phyloP scores from a whole-genome alignment of 1,284 basidiomycete species.

The Coriolopsis trogii region DNA sequence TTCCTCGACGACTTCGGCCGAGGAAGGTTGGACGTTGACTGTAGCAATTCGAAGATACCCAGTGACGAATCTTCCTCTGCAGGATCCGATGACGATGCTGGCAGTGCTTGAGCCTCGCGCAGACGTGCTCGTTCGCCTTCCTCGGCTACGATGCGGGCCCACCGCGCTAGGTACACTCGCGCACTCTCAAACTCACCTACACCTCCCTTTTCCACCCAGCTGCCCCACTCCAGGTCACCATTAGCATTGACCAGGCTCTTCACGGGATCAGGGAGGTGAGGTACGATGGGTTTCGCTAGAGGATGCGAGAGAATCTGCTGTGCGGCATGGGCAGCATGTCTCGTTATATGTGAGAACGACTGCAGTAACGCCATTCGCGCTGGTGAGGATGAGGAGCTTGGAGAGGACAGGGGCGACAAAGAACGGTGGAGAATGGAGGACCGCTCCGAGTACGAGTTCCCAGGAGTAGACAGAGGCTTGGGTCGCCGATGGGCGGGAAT shows the following conservation, averaged over 20 bases:
- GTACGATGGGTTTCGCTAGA: constrained; percentile 90
- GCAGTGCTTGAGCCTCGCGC: constrained; percentile 71
- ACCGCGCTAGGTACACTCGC: constrained; percentile 93
- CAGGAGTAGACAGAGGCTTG: constrained; percentile 56
- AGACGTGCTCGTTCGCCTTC: constrained; percentile 88
- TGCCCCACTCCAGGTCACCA: constrained; percentile 84
- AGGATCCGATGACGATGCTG: constrained; percentile 48
- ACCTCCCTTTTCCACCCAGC: constrained; percentile 85
- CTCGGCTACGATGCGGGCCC: constrained; percentile 96
- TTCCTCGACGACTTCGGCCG: constrained; percentile 75
- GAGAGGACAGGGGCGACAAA: constrained; percentile 48
- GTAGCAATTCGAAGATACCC: constrained; percentile 88
- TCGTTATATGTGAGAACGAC: constrained; percentile 88
- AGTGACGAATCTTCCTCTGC: constrained; percentile 73
- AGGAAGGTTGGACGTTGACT: constrained; percentile 76
- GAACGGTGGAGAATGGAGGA: constrained; percentile 80
- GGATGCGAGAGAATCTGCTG: constrained; percentile 94
- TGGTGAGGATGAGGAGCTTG: constrained; percentile 54
- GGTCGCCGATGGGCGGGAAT: constrained; percentile 81
- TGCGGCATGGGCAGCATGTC: constrained; percentile 86
- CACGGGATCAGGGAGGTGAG: constrained; percentile 91
- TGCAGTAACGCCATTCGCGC: constrained; percentile 79
- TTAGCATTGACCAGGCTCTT: constrained; percentile 83
- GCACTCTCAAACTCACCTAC: constrained; percentile 95
- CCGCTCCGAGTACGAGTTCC: constrained; percentile 66